These are phyloP conservation scores for Apophysomyces elegans DNA, from an alignment of 371 early-diverging fungal genomes.

Conservation along the genomic window DNA sequence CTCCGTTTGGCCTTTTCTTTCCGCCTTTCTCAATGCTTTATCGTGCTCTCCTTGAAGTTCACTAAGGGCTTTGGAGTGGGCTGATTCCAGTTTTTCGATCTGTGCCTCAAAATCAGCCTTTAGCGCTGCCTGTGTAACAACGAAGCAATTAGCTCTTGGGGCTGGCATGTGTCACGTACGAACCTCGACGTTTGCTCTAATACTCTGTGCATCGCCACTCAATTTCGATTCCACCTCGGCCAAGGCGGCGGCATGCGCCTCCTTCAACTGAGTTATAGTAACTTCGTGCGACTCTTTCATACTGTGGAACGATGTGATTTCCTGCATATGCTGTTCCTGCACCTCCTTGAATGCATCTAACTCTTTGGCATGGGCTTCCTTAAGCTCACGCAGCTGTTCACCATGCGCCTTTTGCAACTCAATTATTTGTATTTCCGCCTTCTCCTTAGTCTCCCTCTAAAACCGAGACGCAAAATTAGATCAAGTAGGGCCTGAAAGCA, in stretches of 20 bases:
- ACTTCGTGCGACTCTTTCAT: neutral
- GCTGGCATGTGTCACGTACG: neutral
- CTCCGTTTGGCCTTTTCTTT: slow-evolving; percentile 3
- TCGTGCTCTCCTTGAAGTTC: slow-evolving; percentile 19
- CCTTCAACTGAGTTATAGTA: neutral
- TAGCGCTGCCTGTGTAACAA: neutral
- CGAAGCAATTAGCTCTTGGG: neutral
- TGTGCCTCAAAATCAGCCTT: slow-evolving; percentile 16
- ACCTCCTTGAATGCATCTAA: neutral
- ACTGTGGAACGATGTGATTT: neutral
- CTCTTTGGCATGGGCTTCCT: slow-evolving; percentile 6
- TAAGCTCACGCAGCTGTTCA: slow-evolving; percentile 9
- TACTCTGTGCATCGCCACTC: slow-evolving; percentile 10
- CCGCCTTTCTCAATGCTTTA: slow-evolving; percentile 10
- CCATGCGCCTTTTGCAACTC: slow-evolving; percentile 7
- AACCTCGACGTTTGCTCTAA: slow-evolving; percentile 10
- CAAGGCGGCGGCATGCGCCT: slow-evolving; percentile 18
- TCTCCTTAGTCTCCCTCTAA: neutral
- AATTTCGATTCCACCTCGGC: slow-evolving; percentile 22
- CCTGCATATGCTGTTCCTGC: slow-evolving; percentile 6
- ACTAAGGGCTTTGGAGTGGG: neutral
- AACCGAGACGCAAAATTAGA: neutral
- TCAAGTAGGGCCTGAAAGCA: neutral
- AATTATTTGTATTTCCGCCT: neutral
- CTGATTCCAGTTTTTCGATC: slow-evolving; percentile 7